phyloP scores from a whole-genome alignment of 2,329 filamentous ascomycete genomes.

The Emydomyces testavorans region DNA sequence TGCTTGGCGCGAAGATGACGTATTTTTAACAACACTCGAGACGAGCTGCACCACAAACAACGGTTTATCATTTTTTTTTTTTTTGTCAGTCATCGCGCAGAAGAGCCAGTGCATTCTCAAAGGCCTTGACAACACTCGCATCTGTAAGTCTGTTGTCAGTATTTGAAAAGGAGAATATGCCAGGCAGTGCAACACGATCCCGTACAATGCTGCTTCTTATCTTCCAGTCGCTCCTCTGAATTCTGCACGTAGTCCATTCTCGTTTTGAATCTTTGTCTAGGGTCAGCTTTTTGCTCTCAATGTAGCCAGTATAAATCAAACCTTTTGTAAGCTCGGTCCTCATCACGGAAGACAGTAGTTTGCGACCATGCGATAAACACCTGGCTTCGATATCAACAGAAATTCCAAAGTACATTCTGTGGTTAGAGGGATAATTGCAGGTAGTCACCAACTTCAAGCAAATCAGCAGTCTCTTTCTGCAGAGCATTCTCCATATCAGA shows the following conservation, averaged over 20 bases:
- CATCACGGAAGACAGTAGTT: slow-evolving; percentile 59
- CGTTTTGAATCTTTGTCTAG: slow-evolving; percentile 56
- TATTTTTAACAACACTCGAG: not conserved
- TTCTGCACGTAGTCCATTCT: slow-evolving; percentile 64
- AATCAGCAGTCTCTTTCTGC: slow-evolving; percentile 52
- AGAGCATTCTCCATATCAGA: slow-evolving; percentile 54
- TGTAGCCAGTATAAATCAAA: slow-evolving; percentile 25
- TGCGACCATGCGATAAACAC: slow-evolving; percentile 71
- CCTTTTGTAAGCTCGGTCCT: slow-evolving; percentile 67
- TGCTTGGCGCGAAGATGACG: slow-evolving; percentile 11
- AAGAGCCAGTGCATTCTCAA: slow-evolving; percentile 38
- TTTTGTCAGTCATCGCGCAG: slow-evolving; percentile 29
- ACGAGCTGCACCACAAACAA: too few relatives aligned
- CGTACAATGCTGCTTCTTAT: slow-evolving; percentile 73
- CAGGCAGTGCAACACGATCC: slow-evolving; percentile 13
- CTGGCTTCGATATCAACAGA: slow-evolving; percentile 35
- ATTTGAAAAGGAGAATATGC: not conserved
- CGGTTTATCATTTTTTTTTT: too few relatives aligned
- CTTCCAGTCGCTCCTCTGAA: slow-evolving; percentile 57
- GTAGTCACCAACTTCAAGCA: slow-evolving; percentile 47
- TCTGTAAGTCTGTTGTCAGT: slow-evolving; percentile 23
- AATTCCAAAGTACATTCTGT: too few relatives aligned
- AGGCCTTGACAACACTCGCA: slow-evolving; percentile 38
- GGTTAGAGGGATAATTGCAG: too few relatives aligned
- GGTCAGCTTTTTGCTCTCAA: not conserved